Evolutionary conservation across 2,329 filamentous ascomycete species (phyloP).

Genomic region (Biscogniauxia marginata): DNA sequence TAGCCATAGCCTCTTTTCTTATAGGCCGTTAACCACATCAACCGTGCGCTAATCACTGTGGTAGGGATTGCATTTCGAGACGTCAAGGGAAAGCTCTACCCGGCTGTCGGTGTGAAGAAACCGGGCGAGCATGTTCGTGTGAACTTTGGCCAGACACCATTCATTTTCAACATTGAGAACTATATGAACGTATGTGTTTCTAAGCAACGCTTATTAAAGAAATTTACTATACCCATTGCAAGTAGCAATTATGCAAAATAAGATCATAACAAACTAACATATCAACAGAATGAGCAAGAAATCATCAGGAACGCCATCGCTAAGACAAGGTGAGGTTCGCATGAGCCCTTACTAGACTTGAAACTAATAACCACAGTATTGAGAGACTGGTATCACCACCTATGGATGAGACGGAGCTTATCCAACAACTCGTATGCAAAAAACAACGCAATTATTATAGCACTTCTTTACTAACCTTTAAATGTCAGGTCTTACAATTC

Average conservation of each 20-base stretch:
- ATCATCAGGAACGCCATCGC: conserved; percentile 60
- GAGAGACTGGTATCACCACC: conserved; percentile 56
- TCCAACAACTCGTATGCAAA: conserved; percentile 69
- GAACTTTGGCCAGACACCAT: conserved; percentile 72
- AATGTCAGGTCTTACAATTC: conserved; percentile 69
- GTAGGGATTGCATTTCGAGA: conserved; percentile 70
- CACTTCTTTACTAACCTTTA: conserved; percentile 10
- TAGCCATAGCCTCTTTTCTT: not conserved
- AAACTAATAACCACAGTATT: conserved; percentile 42
- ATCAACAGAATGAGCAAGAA: conserved; percentile 56
- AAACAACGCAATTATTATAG: not conserved
- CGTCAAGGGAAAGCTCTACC: conserved; percentile 65
- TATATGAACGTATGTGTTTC: conserved; percentile 68
- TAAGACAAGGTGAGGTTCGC: conserved; percentile 38
- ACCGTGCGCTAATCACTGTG: conserved; percentile 24
- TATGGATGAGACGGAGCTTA: conserved; percentile 71
- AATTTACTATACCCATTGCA: not conserved
- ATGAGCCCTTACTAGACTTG: conserved; percentile 5
- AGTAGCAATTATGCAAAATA: not conserved
- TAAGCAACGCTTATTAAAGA: not conserved
- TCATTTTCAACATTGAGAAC: conserved; percentile 87
- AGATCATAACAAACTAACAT: conserved; percentile 3
- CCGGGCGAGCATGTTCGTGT: conserved; percentile 59
- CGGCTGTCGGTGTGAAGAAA: conserved; percentile 64
- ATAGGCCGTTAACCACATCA: not conserved